A percentile compares a stretch with the other conserved stretches of the same genome.
phyloP scores from a whole-genome alignment of 164 flowering plant species.

The Vitis riparia region DNA sequence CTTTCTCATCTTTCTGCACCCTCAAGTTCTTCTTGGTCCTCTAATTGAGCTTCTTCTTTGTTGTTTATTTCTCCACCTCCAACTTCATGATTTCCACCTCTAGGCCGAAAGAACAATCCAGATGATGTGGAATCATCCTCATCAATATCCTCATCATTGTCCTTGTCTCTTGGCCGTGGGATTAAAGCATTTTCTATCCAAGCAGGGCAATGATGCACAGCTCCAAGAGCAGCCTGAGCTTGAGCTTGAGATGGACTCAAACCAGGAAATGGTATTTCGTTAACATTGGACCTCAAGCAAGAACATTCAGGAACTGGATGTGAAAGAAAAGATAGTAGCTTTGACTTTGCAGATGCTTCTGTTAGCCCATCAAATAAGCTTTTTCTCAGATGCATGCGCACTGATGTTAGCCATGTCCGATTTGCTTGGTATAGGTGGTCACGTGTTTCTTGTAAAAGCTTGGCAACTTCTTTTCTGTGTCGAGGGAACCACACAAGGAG shows the following conservation, averaged over 20 bases:
- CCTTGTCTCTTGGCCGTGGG: slow-evolving; percentile 39
- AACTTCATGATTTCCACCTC: slow-evolving; percentile 33
- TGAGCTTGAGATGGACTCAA: slow-evolving; percentile 28
- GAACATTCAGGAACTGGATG: slow-evolving; percentile 93
- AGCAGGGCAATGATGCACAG: slow-evolving; percentile 57
- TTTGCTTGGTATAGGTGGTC: slow-evolving; percentile 77
- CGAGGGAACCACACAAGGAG: neutral
- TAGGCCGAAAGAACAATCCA: slow-evolving; percentile 48
- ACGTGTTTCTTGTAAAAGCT: slow-evolving; percentile 58
- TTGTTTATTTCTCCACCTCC: slow-evolving; percentile 43
- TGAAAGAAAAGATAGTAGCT: slow-evolving; percentile 65
- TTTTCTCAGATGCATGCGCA: slow-evolving; percentile 61
- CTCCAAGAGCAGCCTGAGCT: slow-evolving; percentile 38
- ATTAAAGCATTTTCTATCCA: slow-evolving; percentile 55
- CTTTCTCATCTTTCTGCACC: slow-evolving; percentile 56
- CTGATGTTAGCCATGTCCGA: slow-evolving; percentile 69
- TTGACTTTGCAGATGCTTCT: slow-evolving; percentile 52
- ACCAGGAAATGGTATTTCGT: slow-evolving; percentile 21
- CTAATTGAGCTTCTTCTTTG: slow-evolving; percentile 73
- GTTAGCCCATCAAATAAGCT: slow-evolving; percentile 57
- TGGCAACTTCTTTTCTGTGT: slow-evolving; percentile 56
- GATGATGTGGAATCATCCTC: slow-evolving; percentile 55
- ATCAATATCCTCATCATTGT: slow-evolving; percentile 69
- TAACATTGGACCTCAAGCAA: slow-evolving; percentile 39
- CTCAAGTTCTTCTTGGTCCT: slow-evolving; percentile 92